Evolutionary conservation across 441 rosid species (phyloP), one percentile per base, ranked within the genome.

Genomic region (Aleurites moluccanus): DNA sequence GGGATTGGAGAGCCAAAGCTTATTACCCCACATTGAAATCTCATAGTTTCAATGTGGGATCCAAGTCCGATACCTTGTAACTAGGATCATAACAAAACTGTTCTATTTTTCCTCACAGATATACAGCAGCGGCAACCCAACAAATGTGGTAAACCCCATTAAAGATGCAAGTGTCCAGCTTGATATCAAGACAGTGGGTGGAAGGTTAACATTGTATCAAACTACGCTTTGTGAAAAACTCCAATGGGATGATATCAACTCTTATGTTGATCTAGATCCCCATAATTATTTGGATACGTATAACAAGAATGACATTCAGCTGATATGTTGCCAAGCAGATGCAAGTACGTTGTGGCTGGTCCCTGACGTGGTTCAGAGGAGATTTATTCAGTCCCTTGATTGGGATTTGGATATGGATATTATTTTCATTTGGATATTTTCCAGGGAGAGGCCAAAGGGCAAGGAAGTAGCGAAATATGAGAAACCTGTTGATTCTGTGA

Each of bases 71-170:
- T 38, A 30, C 40, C 40, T 38, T 38, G 7, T 38, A 5, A 38
- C 40, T 38, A 38, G 40, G 40, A 38, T 38, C 7, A 38, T 38
- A 38, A 38, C 40, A 38, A 6, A 38, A 38, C 40, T 20, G 21
- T 38, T 14, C 13, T 67, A 61, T 56, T 75, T 71, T 49, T 68
- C 66, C 59, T 75, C 70, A 64, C 97, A 96, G 99, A 96, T 96
- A 93, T 96, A 93, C 83, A 96, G 98, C 90, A 96, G 97, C 73
- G 98, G 99, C 61, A 96, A 96, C 78, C 99, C 99, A 38, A 93
- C 99, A 53, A 96, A 96, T 79, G 91, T 92, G 70, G 99, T 96
- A 38, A 96, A 96, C 80, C 99, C 99, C 50, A 91, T 96, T 61
- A 92, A 96, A 83, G 99, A 96, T 82, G 97, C 96, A 45, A 92